Evolutionary conservation across 768 basidiomycete species (phyloP).

Genomic region (Phlebiopsis flavidoalba): DNA sequence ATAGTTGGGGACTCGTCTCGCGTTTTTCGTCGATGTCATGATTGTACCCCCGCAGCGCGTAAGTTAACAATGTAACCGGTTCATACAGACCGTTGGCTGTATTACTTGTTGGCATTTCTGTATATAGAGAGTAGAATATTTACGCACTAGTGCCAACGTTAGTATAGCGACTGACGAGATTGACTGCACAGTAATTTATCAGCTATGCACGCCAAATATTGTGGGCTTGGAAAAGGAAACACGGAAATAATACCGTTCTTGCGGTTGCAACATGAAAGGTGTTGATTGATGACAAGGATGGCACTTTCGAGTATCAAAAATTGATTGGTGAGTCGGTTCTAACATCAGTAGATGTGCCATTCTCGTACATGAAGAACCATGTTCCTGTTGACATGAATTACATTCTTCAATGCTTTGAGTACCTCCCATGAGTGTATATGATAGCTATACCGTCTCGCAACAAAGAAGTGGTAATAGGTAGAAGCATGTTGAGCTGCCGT

Average conservation of each 20-base stretch:
- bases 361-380: background rate
- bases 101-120: background rate
- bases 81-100: background rate
- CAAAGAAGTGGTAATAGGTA: background rate
- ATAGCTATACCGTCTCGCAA: background rate
- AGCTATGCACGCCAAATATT: background rate
- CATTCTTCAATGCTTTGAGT: background rate
- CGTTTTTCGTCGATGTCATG: background rate
- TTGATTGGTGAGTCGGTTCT: background rate
- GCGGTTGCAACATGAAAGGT: background rate
- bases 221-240: background rate
- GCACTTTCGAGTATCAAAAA: background rate
- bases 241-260: background rate
- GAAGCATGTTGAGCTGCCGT: background rate
- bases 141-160: background rate
- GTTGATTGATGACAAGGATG: background rate
- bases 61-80: background rate
- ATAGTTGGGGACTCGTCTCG: too few species aligned
- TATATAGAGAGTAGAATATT: background rate
- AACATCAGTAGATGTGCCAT: too few species aligned
- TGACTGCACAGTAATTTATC: background rate
- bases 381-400: background rate
- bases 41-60: background rate
- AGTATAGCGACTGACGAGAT: background rate
- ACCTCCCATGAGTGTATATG: background rate